Base-by-base conservation (phyloP, 345 rosid genomes). In the Hibiscus syriacus region DNA sequence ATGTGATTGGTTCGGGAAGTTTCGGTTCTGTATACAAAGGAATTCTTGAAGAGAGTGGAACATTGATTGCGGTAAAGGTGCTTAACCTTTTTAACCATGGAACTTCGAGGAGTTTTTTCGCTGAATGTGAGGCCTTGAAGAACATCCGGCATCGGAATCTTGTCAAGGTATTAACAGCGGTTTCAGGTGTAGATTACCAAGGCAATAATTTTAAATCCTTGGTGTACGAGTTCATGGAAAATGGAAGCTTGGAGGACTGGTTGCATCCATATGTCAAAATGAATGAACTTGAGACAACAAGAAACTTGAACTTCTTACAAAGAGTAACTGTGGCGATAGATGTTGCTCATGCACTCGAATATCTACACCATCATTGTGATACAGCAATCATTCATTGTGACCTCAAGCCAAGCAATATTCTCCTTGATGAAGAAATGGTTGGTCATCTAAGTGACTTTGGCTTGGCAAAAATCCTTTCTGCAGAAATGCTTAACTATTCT, bases 101-200 rank as follows among this genome's bases (percentile, higher is more conserved):
- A 45, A 19, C 19, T 45, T 16, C 50, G 1, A 45, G 1, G 50
- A 45, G 50, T 45, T 45, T 45, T 3, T 45, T 45, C 19, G 20
- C 17, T 45, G 50, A 45, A 45, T 45, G 50, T 16, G 50, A 45
- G 6, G 19, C 50, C 6, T 45, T 45, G 50, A 38, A 56, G 50
- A 78, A 48, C 11, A 50, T 77, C 16, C 68, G 79, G 20, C 86
- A 79, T 52, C 64, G 84, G 7, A 82, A 86, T 68, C 85, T 86
- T 6, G 54, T 82, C 53, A 77, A 77, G 54, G 9, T 82, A 25
- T 2, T 82, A 3, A 73, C 85, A 0, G 70, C 20, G 0, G 26
- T 32, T 48, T 65, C 69, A 1, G 34, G 69, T 27, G 22, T 65
- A 0, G 69, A 65, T n/a, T 50, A 45, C 6, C 53, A 48, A 2